Evolutionary conservation across 2,329 filamentous ascomycete genomes (phyloP).

Genomic region (Aureobasidium namibiae): DNA sequence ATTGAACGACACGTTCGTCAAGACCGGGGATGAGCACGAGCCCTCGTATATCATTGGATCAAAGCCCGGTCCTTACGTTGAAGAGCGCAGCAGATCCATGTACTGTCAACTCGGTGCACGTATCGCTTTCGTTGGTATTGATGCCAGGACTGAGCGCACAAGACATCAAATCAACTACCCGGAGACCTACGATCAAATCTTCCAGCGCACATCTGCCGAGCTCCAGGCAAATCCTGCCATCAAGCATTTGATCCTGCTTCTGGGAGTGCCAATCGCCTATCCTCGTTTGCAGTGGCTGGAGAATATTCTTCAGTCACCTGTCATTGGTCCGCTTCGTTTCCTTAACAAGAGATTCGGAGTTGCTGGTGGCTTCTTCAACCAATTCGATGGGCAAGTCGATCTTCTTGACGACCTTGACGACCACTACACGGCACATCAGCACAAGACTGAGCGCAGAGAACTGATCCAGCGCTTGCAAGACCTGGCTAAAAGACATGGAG

Average conservation of each 20-base stretch:
- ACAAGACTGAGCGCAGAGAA: constrained; percentile 77
- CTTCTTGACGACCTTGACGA: constrained; percentile 58
- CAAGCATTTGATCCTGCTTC: constrained; percentile 54
- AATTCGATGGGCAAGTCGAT: constrained; percentile 73
- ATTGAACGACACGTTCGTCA: constrained; percentile 65
- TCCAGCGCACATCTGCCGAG: constrained; percentile 46
- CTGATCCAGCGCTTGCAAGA: constrained; percentile 59
- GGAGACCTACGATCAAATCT: constrained; percentile 55
- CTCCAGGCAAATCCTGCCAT: constrained; percentile 46
- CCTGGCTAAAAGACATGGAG: constrained; percentile 45
- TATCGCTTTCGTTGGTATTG: constrained; percentile 54
- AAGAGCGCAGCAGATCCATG: constrained; percentile 52
- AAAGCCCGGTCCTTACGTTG: constrained; percentile 61
- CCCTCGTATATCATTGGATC: constrained; percentile 69
- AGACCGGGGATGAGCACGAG: constrained; percentile 49
- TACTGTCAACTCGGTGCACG: constrained; percentile 58
- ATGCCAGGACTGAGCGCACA: constrained; percentile 65
- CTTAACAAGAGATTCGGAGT: constrained; percentile 85
- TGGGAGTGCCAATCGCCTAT: constrained; percentile 64
- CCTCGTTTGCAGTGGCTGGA: constrained; percentile 89
- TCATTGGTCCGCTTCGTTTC: constrained; percentile 83
- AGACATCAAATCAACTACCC: constrained; percentile 87
- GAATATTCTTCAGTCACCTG: constrained; percentile 76
- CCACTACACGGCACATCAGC: constrained; percentile 79
- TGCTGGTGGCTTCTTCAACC: constrained; percentile 79